Evolutionary conservation across 2,329 filamentous ascomycete genomes (phyloP), one percentile per base, ranked within the genome.

Genomic region (Cladosporium sp.): DNA sequence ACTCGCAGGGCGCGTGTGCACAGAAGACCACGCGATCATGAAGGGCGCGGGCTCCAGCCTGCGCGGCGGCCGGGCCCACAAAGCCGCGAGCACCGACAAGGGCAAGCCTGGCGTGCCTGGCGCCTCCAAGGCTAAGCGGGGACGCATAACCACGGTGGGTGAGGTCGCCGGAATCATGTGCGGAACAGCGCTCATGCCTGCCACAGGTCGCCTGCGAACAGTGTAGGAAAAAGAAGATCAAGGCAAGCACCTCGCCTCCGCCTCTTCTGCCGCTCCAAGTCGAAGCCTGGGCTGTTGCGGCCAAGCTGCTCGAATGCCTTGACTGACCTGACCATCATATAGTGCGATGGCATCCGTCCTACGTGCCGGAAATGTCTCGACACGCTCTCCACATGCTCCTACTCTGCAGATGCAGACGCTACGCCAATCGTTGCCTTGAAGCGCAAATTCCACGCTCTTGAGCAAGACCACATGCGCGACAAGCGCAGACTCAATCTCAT

Each of bases 161-260:
- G 22, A 28, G 22, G 22, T 28, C 22, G 7, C 22, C 22, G 7
- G 22, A 28, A 7, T 28, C 22, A 28, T 28, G 22, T 28, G 22
- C 22, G 22, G 22, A 28, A 28, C 22, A 28, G 22, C 22, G 22
- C 22, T 28, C 22, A 28, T 28, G 22, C 22, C 22, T 7, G 22
- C 22, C 22, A 28, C 22, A 49, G 46, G 46, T 49, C 11, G 46
- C 46, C 8, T 49, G 46, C 22, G 37, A 49, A 7, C 35, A 19
- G 3, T 49, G 46, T 9, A 41, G 46, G 22, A 49, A 49, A 9
- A 41, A 14, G 5, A 49, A 49, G 31, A 41, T 37, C 3, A 41
- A 40, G 28, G 46, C 41, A n/a, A 31, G 46, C 32, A 13, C 4
- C n/a, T 13, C 11, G 3, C 4, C 14, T n/a, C 13, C 8, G 9